A percentile compares a stretch with the other conserved stretches of the same genome.
Evolutionary conservation across 1,284 basidiomycete genomes (phyloP).

Genomic region (Trichosporon sp.): DNA sequence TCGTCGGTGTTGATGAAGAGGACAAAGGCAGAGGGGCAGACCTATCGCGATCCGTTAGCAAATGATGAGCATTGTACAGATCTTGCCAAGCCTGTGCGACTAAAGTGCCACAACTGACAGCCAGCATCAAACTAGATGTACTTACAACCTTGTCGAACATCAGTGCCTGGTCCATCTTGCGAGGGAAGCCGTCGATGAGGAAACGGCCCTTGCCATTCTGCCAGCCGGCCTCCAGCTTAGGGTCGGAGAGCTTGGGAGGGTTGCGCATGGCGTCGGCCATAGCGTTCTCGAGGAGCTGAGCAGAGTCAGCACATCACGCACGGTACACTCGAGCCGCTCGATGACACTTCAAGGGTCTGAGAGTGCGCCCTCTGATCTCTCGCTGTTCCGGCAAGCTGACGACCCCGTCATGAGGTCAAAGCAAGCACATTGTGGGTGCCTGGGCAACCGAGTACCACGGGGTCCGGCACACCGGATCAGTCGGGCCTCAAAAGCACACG

Average conservation of each 20-base stretch:
- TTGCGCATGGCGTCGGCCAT: slow-evolving; percentile 55
- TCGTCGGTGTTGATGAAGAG: slow-evolving; percentile 88
- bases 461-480: background rate
- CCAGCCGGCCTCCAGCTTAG: slow-evolving; percentile 55
- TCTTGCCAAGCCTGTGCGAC: background rate
- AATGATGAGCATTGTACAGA: no score
- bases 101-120: background rate
- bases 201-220: slow-evolving; percentile 71
- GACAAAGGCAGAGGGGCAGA: slow-evolving; percentile 60
- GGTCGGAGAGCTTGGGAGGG: background rate
- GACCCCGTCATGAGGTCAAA: background rate
- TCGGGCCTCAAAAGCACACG: no score
- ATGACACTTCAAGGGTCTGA: background rate
- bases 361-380: background rate
- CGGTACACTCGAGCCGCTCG: background rate
- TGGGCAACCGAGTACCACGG: background rate
- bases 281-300: slow-evolving; percentile 77
- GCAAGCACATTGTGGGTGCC: background rate
- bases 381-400: background rate
- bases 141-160: slow-evolving; percentile 84
- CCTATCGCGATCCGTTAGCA: background rate
- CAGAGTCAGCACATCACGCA: background rate
- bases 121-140: slow-evolving; percentile 8
- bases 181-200: slow-evolving; percentile 94
- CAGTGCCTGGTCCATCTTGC: slow-evolving; percentile 96